A percentile compares a stretch with the other conserved stretches of the same genome.
Evolutionary conservation across 1,284 basidiomycete genomes (phyloP).

Genomic region (Moesziomyces globuligerus): DNA sequence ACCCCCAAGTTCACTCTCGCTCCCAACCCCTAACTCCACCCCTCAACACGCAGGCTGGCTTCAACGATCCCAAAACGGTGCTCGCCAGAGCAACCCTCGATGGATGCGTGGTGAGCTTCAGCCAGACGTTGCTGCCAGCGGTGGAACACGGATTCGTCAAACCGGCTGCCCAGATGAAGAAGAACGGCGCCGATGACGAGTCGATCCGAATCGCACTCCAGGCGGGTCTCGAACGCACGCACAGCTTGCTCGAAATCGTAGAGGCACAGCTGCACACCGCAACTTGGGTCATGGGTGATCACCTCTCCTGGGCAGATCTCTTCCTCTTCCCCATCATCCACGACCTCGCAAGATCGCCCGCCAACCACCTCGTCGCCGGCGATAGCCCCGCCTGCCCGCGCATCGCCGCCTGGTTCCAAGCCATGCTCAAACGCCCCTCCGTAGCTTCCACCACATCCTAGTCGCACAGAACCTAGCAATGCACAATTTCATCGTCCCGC

Average conservation of each 20-base stretch:
- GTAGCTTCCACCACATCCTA: slow-evolving; percentile 13
- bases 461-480: slow-evolving; percentile 8
- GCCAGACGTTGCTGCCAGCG: slow-evolving; percentile 31
- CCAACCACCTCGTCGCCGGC: slow-evolving; percentile 6
- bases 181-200: slow-evolving; percentile 31
- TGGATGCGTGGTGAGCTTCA: slow-evolving; percentile 20
- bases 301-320: slow-evolving; percentile 38
- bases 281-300: slow-evolving; percentile 1
- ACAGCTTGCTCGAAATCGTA: slow-evolving; percentile 29
- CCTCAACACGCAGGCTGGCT: not conserved
- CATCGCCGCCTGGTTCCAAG: slow-evolving; percentile 19
- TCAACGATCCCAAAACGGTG: slow-evolving; percentile 2
- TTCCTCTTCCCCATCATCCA: slow-evolving; percentile 45
- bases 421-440: slow-evolving; percentile 21
- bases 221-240: slow-evolving; percentile 6
- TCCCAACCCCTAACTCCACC: slow-evolving; percentile 19
- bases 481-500: too few species aligned
- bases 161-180: slow-evolving; percentile 24
- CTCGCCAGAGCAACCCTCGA: slow-evolving; percentile 15
- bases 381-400: slow-evolving; percentile 19
- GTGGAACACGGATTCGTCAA: slow-evolving; percentile 38
- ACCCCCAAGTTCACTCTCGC: slow-evolving; percentile 6
- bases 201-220: slow-evolving; percentile 37
- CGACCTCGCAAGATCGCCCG: slow-evolving; percentile 25
- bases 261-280: slow-evolving; percentile 13